Conservation (phyloP, 2,329 filamentous ascomycete species). For the Epichloe sylvatica region DNA sequence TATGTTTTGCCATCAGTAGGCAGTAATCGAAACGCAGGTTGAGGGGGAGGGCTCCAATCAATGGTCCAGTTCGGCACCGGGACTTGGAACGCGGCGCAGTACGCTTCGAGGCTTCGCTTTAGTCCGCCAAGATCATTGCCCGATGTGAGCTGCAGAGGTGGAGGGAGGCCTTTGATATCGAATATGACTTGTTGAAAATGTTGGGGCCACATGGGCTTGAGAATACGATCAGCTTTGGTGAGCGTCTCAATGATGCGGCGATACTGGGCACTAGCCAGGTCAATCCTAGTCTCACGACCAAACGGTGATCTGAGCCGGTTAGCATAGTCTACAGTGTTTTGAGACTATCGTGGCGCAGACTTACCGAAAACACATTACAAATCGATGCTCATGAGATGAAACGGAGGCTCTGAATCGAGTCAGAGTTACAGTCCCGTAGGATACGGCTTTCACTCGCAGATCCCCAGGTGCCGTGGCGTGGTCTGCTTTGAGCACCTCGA, state of each 20-base stretch:
- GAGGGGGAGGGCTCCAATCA: conserved; percentile 28
- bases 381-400: conserved; percentile 38
- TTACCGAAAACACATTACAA: conserved; percentile 41
- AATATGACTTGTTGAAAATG: conserved; percentile 40
- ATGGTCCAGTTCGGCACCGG: conserved; percentile 37
- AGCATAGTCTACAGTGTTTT: neutral
- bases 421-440: conserved; percentile 39
- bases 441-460: conserved; percentile 34
- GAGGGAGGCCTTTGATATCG: conserved; percentile 36
- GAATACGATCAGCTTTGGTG: conserved; percentile 38
- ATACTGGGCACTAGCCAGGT: conserved; percentile 41
- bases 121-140: conserved; percentile 42
- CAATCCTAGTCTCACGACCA: conserved; percentile 29
- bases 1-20: conserved; percentile 28
- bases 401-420: conserved; percentile 38
- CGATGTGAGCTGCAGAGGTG: conserved; percentile 38
- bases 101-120: conserved; percentile 39
- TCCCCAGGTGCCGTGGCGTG: conserved; percentile 28
- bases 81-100: conserved; percentile 38
- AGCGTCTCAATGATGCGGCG: conserved; percentile 39
- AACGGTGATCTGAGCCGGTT: conserved; percentile 23
- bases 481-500: conserved; percentile 34
- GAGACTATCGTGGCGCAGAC: conserved; percentile 5
- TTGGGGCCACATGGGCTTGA: conserved; percentile 46
- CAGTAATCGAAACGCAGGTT: conserved; percentile 41